Evolutionary conservation across 2,329 filamentous ascomycete species (phyloP), one percentile per base, ranked within the genome.

Genomic region (Pleomassaria siparia): DNA sequence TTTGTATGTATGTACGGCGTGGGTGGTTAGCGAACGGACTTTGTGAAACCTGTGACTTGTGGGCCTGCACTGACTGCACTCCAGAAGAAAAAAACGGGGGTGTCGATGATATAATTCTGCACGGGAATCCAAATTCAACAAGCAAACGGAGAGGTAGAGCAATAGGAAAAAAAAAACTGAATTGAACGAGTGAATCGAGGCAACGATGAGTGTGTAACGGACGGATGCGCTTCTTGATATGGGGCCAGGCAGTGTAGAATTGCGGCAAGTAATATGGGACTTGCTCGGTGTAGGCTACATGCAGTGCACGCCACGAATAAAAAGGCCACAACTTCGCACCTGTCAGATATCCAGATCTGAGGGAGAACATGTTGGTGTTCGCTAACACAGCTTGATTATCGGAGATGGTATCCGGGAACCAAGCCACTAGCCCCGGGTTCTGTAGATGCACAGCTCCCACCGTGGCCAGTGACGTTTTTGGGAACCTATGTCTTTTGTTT

Each of bases 381-480:
- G 45, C 33, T 46, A 46, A 46, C 46, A 13, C 44, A 45, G 40
- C 25, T 49, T n/a, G n/a, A n/a, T n/a, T 44, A 43, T 49, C 48
- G 54, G 53, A 55, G 25, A 50, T 54, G 46, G 43, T 45, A 43
- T 49, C 51, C 49, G 50, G 51, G 43, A 50, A 54, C 35, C 40
- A 49, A 52, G 36, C 28, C 16, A 43, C 43, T 44, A 46, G 47
- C 43, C 40, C 54, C 52, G 50, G 53, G 43, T 20, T 49, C 40
- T 46, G 47, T 49, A 36, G 40, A 11, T 22, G 43, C 47, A 46
- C 46, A 50, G 44, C 39, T 28, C 37, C 24, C 35, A 24, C 15
- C 26, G 25, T 40, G 29, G 48, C 43, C 49, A 43, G 39, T 40
- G 24, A 22, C 35, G 15, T 24, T 24, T 7, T 4, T 20, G 35